Evolutionary conservation across 805 yeast genomes (phyloP), one percentile per base, ranked within the genome.

Genomic region (Starmerella scarabaei): DNA sequence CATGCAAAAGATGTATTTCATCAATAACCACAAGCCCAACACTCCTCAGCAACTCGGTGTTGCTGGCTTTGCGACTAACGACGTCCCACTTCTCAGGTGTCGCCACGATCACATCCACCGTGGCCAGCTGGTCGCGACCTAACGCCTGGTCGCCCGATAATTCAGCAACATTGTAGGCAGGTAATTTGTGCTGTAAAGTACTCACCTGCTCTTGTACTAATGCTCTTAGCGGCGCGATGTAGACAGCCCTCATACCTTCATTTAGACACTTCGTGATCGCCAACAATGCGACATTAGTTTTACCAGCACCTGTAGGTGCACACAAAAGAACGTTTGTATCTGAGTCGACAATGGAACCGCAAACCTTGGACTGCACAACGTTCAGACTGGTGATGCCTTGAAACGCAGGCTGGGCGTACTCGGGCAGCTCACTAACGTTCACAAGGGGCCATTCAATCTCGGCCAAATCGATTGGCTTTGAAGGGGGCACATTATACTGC

Each of bases 291-390:
- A 91, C 94, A 57, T 91, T 91, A 18, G 98, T 88, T 57, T 88
- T 88, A 63, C 98, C 98, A 2, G 95, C 95, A 64, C 98, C 98
- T 0, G 98, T 88, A 5, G 98, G 98, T 1, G 98, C 97, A 68
- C 97, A 88, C 50, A 88, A 64, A 15, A 88, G 62, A 30, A 91
- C 56, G 52, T 86, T 88, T 4, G 68, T 67, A 53, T 82, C 91
- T 1, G 71, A 61, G 3, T 67, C 53, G 48, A 88, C 82, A 0
- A 94, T 95, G n/a, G 65, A 55, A 1, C 91, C 91, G 48, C 61
- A 83, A 0, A 86, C 84, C 45, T 71, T 72, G 1, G 94, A 80
- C 58, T 91, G 99, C 14, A 91, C 72, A 38, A 83, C 63, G 58
- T 91, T 91, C 48, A 91, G 67, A 1, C 77, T 63, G 53, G 80